Evolutionary conservation across 306 rosid genomes (phyloP).

Genomic region (Sechiopsis laciniata): DNA sequence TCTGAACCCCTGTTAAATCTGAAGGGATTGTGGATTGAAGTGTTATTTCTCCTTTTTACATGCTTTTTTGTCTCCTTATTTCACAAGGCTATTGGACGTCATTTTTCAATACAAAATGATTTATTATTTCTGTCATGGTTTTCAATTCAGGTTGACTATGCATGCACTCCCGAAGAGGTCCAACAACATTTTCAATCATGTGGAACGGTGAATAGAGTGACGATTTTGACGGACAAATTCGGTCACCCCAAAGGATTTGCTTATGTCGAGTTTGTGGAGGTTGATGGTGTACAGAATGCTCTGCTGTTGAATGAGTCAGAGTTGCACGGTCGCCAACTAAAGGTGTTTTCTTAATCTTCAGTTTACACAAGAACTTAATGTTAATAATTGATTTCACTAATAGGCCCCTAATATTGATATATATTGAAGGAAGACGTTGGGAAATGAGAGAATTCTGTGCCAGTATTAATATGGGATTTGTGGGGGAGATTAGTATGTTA

Average conservation of each 20-base stretch:
- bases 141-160: slow-evolving; percentile 79
- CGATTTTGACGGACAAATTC: slow-evolving; percentile 96
- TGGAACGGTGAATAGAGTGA: slow-evolving; percentile 98
- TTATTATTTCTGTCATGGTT: slow-evolving; percentile 17
- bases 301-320: slow-evolving; percentile 86
- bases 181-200: slow-evolving; percentile 99
- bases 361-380: not conserved
- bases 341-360: slow-evolving; percentile 42
- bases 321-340: slow-evolving; percentile 94
- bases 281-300: slow-evolving; percentile 93
- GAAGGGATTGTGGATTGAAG: not conserved
- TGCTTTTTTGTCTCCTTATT: not conserved
- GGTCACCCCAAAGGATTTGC: slow-evolving; percentile 99
- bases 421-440: not conserved
- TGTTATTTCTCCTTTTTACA: slow-evolving; percentile 1
- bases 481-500: no score
- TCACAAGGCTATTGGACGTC: not conserved
- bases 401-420: not conserved
- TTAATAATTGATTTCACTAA: not conserved
- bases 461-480: no score
- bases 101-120: not conserved
- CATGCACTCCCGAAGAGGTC: slow-evolving; percentile 97
- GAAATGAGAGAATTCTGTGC: not conserved
- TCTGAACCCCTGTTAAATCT: not conserved
- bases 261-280: slow-evolving; percentile 93